Percentiles rank a stretch among this genome's conserved stretches.
Evolutionary conservation across 202 grass and related monocot genomes (phyloP).

Genomic region (Schoenoplectus triqueter): DNA sequence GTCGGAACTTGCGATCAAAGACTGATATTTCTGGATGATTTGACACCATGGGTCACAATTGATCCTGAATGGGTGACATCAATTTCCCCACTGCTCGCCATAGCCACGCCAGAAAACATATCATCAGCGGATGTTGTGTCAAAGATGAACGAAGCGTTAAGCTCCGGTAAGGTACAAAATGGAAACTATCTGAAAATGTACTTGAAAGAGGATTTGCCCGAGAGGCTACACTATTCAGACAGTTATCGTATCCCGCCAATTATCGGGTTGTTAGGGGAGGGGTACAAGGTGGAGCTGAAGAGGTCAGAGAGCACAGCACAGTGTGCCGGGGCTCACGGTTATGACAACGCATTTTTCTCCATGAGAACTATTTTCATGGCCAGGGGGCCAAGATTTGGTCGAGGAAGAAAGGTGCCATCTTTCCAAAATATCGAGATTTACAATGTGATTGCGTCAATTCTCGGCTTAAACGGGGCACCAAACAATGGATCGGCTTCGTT

Average conservation of each 20-base stretch:
- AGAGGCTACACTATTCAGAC: slow-evolving; percentile 34
- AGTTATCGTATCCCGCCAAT: slow-evolving; percentile 44
- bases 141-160: slow-evolving; percentile 42
- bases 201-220: slow-evolving; percentile 44
- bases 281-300: slow-evolving; percentile 38
- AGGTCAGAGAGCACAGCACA: slow-evolving; percentile 17
- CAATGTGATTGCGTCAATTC: slow-evolving; percentile 40
- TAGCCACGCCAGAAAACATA: background rate
- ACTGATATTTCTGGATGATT: slow-evolving; percentile 42
- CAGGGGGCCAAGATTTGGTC: slow-evolving; percentile 39
- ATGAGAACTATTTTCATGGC: slow-evolving; percentile 53
- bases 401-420: slow-evolving; percentile 41
- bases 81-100: slow-evolving; percentile 25
- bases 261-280: slow-evolving; percentile 43
- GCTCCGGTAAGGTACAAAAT: slow-evolving; percentile 34
- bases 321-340: slow-evolving; percentile 47
- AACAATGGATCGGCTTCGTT: slow-evolving; percentile 50
- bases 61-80: slow-evolving; percentile 33
- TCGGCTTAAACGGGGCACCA: slow-evolving; percentile 39
- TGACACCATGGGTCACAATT: slow-evolving; percentile 39
- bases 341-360: slow-evolving; percentile 51
- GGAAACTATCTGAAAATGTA: slow-evolving; percentile 45
- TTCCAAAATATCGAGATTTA: slow-evolving; percentile 49
- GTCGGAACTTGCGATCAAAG: slow-evolving; percentile 38
- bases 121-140: slow-evolving; percentile 21